Conservation (phyloP, 208 protist species). For the Endotrypanum monterogeii region DNA sequence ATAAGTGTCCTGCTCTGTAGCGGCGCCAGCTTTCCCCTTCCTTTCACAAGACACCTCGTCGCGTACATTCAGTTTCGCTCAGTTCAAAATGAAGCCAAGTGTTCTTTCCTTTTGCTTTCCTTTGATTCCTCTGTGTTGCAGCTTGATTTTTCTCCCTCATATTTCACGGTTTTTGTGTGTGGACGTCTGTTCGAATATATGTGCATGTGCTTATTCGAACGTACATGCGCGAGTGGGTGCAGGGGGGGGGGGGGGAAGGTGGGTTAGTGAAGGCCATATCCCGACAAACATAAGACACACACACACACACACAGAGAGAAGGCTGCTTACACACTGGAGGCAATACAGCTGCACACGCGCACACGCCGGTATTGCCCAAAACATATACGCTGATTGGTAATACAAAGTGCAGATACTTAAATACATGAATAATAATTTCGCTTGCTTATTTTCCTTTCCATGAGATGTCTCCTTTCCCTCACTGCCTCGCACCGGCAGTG, state of each 20-base stretch:
- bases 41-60: not conserved
- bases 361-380: not conserved
- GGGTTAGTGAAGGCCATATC: not conserved
- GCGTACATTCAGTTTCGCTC: not conserved
- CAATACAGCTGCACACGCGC: not conserved
- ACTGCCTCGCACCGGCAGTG: not conserved
- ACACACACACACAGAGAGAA: conserved; percentile 1
- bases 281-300: not conserved
- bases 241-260: too few relatives aligned
- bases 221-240: too few relatives aligned
- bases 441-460: not conserved
- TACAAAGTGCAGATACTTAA: conserved; percentile 1
- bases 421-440: conserved; percentile 4
- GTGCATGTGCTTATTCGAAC: too few relatives aligned
- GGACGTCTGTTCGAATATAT: too few relatives aligned
- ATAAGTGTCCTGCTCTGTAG: not conserved
- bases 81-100: not conserved
- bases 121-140: not conserved
- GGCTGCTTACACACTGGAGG: not conserved
- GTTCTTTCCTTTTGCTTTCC: not conserved
- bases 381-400: not conserved
- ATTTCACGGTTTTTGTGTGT: not conserved
- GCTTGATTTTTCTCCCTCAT: not conserved
- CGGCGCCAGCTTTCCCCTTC: not conserved
- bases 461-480: not conserved